phyloP scores from a whole-genome alignment of 768 basidiomycete species.

The Antrodiella citrinella region DNA sequence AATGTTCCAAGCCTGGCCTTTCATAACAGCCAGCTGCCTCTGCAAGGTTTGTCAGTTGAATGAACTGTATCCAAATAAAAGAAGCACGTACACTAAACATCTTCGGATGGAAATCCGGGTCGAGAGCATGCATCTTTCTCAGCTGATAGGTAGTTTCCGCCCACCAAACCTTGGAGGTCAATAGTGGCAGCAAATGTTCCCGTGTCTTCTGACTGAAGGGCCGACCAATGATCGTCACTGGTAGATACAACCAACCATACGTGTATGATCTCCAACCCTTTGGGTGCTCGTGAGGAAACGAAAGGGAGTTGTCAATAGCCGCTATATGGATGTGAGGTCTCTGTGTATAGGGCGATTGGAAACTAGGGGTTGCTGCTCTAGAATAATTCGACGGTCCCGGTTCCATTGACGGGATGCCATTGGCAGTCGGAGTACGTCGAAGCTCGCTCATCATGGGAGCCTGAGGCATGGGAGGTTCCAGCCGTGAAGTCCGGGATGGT shows the following conservation, averaged over 20 bases:
- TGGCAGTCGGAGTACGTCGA: conserved; percentile 27
- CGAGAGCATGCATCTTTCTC: conserved; percentile 68
- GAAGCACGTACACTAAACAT: conserved; percentile 60
- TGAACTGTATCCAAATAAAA: background rate
- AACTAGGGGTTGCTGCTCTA: conserved; percentile 12
- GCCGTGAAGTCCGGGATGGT: conserved; percentile 57
- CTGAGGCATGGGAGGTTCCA: conserved; percentile 45
- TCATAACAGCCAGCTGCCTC: conserved; percentile 88
- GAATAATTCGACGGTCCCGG: conserved; percentile 9
- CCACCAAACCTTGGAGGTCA: conserved; percentile 88
- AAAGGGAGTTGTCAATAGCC: conserved; percentile 89
- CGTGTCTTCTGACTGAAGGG: conserved; percentile 83
- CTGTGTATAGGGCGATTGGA: conserved; percentile 37
- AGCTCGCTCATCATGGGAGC: conserved; percentile 70
- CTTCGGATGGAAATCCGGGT: conserved; percentile 83
- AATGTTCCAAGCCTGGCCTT: conserved; percentile 90
- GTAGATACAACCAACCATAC: conserved; percentile 84
- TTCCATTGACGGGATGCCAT: conserved; percentile 9
- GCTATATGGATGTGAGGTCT: conserved; percentile 85
- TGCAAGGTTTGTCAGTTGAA: conserved; percentile 27
- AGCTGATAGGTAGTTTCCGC: conserved; percentile 76
- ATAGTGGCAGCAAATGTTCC: conserved; percentile 69
- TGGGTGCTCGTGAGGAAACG: conserved; percentile 88
- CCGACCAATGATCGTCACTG: conserved; percentile 75
- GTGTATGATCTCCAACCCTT: conserved; percentile 71